Conservation (phyloP, 2,329 filamentous ascomycete genomes). For the Beauveria varroae region DNA sequence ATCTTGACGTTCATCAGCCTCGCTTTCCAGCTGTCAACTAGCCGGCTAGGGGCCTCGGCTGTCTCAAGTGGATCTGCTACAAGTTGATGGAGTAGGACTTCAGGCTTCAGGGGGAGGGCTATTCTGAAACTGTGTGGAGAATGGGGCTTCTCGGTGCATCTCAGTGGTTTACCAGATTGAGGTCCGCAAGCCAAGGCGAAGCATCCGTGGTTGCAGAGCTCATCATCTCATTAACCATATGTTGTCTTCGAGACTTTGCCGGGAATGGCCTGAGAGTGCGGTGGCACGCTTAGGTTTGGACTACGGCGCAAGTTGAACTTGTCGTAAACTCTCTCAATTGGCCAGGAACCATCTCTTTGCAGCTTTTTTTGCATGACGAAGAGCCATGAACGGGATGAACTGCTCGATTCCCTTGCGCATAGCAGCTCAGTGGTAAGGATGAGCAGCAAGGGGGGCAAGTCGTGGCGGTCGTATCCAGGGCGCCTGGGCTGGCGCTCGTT, state of each 20-base stretch:
- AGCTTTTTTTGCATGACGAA: too few species aligned
- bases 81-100: not conserved
- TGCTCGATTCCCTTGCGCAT: not conserved
- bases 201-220: too few species aligned
- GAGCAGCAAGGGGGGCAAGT: not conserved
- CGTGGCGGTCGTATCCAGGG: not conserved
- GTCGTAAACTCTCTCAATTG: too few species aligned
- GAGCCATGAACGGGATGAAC: not conserved
- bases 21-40: too few species aligned
- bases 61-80: slow-evolving; percentile 3
- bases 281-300: too few species aligned
- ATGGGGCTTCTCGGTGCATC: not conserved
- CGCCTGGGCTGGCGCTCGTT: not conserved
- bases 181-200: too few species aligned
- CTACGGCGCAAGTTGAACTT: not conserved
- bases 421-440: not conserved
- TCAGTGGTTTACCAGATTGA: not conserved
- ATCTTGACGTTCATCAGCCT: too few species aligned
- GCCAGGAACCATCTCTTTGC: too few species aligned
- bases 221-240: too few species aligned
- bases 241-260: too few species aligned
- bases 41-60: not conserved
- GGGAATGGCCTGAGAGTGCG: too few species aligned
- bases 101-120: not conserved
- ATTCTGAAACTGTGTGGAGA: slow-evolving; percentile 7